Conservation (phyloP, 441 rosid genomes). For the Kokia cookei region DNA sequence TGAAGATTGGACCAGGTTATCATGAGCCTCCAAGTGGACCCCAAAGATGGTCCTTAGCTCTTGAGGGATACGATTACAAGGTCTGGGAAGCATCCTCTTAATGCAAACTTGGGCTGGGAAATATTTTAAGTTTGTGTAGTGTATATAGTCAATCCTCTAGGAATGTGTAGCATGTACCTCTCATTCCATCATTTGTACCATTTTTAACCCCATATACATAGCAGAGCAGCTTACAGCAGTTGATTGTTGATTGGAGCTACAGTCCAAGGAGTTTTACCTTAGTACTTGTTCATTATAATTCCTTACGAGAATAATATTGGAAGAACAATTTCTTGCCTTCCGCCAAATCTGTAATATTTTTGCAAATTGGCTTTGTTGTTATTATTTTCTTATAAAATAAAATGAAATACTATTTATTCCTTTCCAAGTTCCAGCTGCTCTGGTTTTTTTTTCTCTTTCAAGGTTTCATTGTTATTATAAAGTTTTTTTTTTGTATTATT, state of each 20-base stretch:
- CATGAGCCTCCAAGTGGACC: slow-evolving; percentile 61
- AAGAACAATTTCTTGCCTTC: neutral
- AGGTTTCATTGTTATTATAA: too few species aligned
- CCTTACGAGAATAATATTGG: neutral
- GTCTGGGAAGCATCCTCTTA: slow-evolving; percentile 76
- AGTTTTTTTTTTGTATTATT: too few species aligned
- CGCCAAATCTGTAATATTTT: neutral
- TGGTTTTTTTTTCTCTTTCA: too few species aligned
- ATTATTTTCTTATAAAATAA: too few species aligned
- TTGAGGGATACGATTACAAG: slow-evolving; percentile 75
- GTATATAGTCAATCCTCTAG: neutral
- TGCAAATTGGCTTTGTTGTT: too few species aligned
- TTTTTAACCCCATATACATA: neutral
- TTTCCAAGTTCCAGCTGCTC: too few species aligned
- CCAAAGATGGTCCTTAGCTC: slow-evolving; percentile 50
- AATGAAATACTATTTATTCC: too few species aligned
- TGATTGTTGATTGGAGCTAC: neutral
- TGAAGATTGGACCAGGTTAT: slow-evolving; percentile 91
- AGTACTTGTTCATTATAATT: neutral
- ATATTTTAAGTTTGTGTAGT: neutral
- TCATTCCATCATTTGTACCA: neutral
- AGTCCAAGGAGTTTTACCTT: neutral
- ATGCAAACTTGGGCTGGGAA: neutral
- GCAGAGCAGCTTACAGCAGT: neutral
- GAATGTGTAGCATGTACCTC: neutral